A percentile compares a stretch with the other conserved stretches of the same genome.
These are phyloP conservation scores for Erodium maritimum DNA, from an alignment of 345 rosid genomes.

Conservation along the genomic window DNA sequence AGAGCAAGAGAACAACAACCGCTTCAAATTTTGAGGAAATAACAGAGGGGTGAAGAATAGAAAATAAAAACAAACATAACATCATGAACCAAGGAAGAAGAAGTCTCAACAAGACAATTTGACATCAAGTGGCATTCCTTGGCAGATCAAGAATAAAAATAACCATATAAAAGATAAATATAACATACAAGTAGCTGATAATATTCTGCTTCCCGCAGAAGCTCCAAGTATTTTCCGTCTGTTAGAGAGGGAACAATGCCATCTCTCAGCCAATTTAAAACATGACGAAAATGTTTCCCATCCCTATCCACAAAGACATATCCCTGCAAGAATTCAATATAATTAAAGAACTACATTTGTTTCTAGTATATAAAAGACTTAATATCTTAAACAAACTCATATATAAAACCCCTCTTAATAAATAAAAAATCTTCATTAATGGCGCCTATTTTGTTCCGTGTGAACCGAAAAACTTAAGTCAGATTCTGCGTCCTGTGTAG, in stretches of 20 bases:
- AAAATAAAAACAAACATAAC: background rate
- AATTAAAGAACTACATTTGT: conserved; percentile 8
- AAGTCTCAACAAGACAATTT: background rate
- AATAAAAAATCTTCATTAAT: too few relatives aligned
- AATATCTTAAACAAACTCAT: background rate
- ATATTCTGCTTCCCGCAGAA: conserved; percentile 75
- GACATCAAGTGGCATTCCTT: background rate
- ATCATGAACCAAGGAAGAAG: background rate
- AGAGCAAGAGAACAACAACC: background rate
- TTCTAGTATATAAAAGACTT: background rate
- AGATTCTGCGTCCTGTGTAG: background rate
- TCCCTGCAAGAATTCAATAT: conserved; percentile 41
- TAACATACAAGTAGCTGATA: conserved; percentile 70
- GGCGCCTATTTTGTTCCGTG: background rate
- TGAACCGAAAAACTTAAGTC: background rate
- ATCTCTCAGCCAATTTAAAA: conserved; percentile 91
- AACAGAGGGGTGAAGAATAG: background rate
- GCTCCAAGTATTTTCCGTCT: conserved; percentile 53
- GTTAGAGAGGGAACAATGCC: conserved; percentile 58
- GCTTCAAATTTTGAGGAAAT: too few relatives aligned
- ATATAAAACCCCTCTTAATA: background rate
- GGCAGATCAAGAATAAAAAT: background rate
- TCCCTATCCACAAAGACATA: conserved; percentile 79
- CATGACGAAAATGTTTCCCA: conserved; percentile 74
- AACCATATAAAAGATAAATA: background rate